Evolutionary conservation across 140 eudicot species (phyloP).

Genomic region (Bidens hawaiensis): DNA sequence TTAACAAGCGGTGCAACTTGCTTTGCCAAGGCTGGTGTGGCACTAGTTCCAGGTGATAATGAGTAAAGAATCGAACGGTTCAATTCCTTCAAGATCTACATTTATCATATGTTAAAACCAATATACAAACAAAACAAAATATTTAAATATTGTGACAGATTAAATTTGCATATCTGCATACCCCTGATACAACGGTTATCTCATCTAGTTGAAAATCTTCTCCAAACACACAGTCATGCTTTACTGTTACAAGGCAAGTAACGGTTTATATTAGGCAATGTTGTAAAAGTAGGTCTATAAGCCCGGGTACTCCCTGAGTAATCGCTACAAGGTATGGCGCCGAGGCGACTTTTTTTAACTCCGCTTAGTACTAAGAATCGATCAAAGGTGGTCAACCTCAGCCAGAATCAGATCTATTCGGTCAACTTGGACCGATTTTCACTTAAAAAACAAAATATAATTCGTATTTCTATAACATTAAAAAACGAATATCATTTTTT

Average conservation of each 20-base stretch:
- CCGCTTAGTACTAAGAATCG: no score
- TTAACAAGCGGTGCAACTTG: conserved; percentile 61
- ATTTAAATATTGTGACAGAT: background rate
- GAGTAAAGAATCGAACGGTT: conserved; percentile 67
- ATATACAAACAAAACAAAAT: background rate
- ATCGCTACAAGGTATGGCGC: no score
- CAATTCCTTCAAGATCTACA: conserved; percentile 56
- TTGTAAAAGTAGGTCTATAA: no score
- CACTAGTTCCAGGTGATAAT: conserved; percentile 86
- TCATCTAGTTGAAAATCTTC: conserved; percentile 72
- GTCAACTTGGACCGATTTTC: no score
- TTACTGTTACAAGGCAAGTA: conserved; percentile 43
- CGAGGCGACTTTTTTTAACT: no score
- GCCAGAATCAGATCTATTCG: no score
- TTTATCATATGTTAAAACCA: conserved; percentile 3
- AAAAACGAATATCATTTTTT: no score
- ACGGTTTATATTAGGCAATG: background rate
- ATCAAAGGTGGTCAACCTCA: no score
- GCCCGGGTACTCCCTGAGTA: no score
- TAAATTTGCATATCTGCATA: conserved; percentile 28
- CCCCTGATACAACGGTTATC: conserved; percentile 73
- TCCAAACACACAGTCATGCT: conserved; percentile 93
- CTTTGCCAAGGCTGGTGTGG: conserved; percentile 79
- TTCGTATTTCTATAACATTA: no score
- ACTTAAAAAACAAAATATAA: no score